Conservation (phyloP, 441 rosid species). For the Gossypium lobatum region DNA sequence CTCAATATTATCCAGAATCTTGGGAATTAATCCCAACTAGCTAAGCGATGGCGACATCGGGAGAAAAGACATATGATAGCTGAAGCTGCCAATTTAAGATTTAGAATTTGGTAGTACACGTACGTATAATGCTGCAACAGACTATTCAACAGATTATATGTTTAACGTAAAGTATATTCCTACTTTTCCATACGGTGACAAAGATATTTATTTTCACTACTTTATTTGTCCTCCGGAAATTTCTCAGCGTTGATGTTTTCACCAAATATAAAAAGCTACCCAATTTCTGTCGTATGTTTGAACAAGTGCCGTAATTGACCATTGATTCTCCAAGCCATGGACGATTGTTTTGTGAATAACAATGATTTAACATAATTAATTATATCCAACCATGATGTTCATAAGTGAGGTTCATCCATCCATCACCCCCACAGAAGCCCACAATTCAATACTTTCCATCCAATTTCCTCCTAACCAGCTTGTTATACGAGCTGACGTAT, state of each 20-base stretch:
- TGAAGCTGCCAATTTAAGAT: too few species aligned
- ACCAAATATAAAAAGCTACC: neutral
- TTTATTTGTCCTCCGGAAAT: neutral
- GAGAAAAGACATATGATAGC: neutral
- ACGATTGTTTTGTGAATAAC: neutral
- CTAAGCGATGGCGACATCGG: neutral
- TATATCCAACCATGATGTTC: too few species aligned
- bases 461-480: conserved; percentile 1
- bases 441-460: conserved; percentile 8
- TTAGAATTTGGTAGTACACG: too few species aligned
- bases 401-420: too few species aligned
- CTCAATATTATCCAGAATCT: neutral
- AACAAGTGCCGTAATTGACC: neutral
- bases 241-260: neutral
- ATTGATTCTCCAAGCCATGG: neutral
- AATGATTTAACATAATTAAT: too few species aligned
- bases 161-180: too few species aligned
- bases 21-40: neutral
- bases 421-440: too few species aligned
- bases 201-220: neutral
- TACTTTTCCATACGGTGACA: neutral
- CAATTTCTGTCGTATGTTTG: neutral
- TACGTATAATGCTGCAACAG: too few species aligned
- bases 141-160: too few species aligned
- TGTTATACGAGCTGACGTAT: neutral